These are phyloP conservation scores for Pulveroboletus sp. DNA, from an alignment of 768 basidiomycete species.

Conservation along the genomic window DNA sequence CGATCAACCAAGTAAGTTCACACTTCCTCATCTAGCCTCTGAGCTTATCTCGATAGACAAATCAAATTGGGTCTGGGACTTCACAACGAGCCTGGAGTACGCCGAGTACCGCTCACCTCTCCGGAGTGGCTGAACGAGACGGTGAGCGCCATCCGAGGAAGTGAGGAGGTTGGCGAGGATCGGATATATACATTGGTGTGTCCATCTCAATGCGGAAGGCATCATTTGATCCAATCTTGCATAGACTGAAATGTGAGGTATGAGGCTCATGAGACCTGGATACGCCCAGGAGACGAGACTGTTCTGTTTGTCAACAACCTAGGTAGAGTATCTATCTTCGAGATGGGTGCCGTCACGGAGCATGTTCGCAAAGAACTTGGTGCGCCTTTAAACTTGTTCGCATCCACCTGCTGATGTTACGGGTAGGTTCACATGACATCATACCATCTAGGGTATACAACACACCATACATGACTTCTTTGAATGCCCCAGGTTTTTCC, in stretches of 20 bases:
- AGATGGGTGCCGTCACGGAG: conserved; percentile 50
- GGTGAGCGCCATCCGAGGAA: no score
- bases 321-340: conserved; percentile 49
- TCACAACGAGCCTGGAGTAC: conserved; percentile 55
- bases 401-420: background rate
- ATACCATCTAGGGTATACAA: conserved; percentile 45
- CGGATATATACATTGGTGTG: no score
- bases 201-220: no score
- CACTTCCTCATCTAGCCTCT: background rate
- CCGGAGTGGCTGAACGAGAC: no score
- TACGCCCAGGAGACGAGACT: conserved; percentile 10
- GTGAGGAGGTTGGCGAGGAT: no score
- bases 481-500: conserved; percentile 61
- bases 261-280: background rate
- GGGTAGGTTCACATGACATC: conserved; percentile 29
- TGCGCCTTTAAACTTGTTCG: conserved; percentile 22
- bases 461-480: conserved; percentile 55
- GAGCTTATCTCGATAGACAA: conserved; percentile 5
- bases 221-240: no score
- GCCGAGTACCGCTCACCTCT: no score
- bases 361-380: conserved; percentile 43
- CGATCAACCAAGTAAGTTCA: background rate
- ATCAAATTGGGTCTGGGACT: conserved; percentile 51
- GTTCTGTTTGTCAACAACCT: conserved; percentile 56
- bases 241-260: background rate